Base-by-base conservation (phyloP, 2,329 filamentous ascomycete genomes). In the Aplosporella prunicola region DNA sequence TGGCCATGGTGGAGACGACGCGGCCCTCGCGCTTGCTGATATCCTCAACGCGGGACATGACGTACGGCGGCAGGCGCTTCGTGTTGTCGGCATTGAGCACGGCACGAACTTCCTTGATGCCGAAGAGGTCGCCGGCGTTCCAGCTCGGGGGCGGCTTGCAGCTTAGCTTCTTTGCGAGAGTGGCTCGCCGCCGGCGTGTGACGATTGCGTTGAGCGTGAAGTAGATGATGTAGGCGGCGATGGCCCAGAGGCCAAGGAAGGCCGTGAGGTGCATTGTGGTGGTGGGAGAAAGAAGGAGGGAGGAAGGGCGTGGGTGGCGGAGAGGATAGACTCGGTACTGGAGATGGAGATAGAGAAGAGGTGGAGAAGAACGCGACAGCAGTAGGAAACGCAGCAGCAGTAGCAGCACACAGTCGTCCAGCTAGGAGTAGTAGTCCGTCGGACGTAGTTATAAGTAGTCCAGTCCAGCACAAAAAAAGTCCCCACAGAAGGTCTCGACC, bases 111-210 rank as follows among this genome's bases (percentile, higher is more conserved):
- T 67, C 51, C 49, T 75, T 70, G 17, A 69, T 46, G 2, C 74
- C 75, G 3, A 76, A 55, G 38, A 78, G 47, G 0, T 63, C 63
- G 53, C 74, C 67, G 3, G 68, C 68, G 42, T 64, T 69, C 7
- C 44, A 41, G 3, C 52, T 48, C 11, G 57, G 49, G n/a, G 62
- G 60, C 7, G 62, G 61, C 32, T 68, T 55, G 50, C 71, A 74
- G 32, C 68, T 67, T 10, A 32, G 28, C 13, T 32, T 26, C 47
- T 70, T 58, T 20, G 59, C 53, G 14, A 53, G 56, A 38, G 53
- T 60, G 32, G 64, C 50, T 9, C 51, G 53, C 27, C 58, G 53
- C 10, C 64, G 60, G 5, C 10, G 20, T 2, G 18, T 13, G 30
- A 44, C 47, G 33, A 56, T 46, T 43, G 58, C 60, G 3, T 60